Conservation (phyloP, 805 yeast species). For the Saturnispora quitensis region DNA sequence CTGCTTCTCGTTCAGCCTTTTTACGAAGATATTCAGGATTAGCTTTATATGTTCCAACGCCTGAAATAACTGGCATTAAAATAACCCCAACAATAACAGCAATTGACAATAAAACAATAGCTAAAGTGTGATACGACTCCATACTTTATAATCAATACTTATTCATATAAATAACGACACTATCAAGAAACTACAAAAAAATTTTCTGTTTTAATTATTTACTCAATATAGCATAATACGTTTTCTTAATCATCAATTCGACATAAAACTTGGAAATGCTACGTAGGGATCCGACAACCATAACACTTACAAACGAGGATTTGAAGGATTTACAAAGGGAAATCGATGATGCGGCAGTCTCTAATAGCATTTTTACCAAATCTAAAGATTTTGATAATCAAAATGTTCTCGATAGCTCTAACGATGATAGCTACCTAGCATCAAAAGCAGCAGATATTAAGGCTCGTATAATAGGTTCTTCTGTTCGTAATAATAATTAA, state of each 20-base stretch:
- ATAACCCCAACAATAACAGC: constrained; percentile 18
- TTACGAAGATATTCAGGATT: constrained; percentile 16
- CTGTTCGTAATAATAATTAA: neutral
- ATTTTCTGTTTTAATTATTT: neutral
- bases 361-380: neutral
- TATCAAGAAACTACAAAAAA: neutral
- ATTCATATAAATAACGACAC: too few relatives aligned
- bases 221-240: neutral
- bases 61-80: constrained; percentile 22
- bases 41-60: constrained; percentile 20
- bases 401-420: neutral
- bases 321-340: constrained; percentile 28
- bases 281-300: constrained; percentile 62
- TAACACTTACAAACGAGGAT: constrained; percentile 61
- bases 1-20: neutral
- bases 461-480: constrained; percentile 1
- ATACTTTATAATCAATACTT: constrained; percentile 6
- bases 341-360: neutral
- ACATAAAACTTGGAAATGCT: constrained; percentile 32
- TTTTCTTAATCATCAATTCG: neutral
- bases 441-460: constrained; percentile 4
- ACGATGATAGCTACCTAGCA: constrained; percentile 2
- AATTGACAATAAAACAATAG: constrained; percentile 11
- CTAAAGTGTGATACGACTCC: constrained; percentile 12
- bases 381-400: neutral